Base-by-base conservation (phyloP, 352 stramenopile species). In the Globisporangium echinulatum region DNA sequence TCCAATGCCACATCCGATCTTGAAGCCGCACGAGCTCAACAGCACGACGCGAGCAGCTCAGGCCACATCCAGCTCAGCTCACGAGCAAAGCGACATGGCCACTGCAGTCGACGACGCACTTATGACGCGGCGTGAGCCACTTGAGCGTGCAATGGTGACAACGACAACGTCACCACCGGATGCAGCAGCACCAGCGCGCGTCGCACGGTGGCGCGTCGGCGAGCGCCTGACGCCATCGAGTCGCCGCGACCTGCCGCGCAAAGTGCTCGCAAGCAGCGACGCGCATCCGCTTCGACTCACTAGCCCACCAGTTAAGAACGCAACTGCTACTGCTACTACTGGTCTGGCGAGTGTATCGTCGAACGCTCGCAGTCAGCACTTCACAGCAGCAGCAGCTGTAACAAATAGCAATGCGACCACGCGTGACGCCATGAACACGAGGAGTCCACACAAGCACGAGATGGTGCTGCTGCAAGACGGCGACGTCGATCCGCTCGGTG, bases 401-500 rank as follows among this genome's bases (percentile, higher is more conserved):
- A 10, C 33, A 39, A 37, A 14, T 46, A 37, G 19, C 0, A 40
- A 3, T 33, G 25, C 25, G 25, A 33, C 25, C 25, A 33, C 25
- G 25, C 25, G 25, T 33, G 25, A 33, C 15, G 13, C 19, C 13
- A 58, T 19, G 15, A 19, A 15, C 38, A 10, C 36, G 1, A 37
- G 10, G n/a, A 5, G 5, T 33, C 7, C 33, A 10, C 47, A 51
- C 42, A 66, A 66, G 54, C 62, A 56, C 1, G 81, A 85, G 61
- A 67, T 94, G 5, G 75, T 91, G 14, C 56, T 80, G 54, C 64
- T 94, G 0, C 71, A 80, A 56, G 72, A 82, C 43, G 85, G 82
- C 19, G 85, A 94, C 17, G 17, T 88, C 14, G 85, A 92, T 56
- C 82, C 85, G 0, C 57, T 92, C 11, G 82, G 77, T 0, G 85